These are phyloP conservation scores for Benincasa hispida DNA, from an alignment of 306 rosid species.

Conservation along the genomic window DNA sequence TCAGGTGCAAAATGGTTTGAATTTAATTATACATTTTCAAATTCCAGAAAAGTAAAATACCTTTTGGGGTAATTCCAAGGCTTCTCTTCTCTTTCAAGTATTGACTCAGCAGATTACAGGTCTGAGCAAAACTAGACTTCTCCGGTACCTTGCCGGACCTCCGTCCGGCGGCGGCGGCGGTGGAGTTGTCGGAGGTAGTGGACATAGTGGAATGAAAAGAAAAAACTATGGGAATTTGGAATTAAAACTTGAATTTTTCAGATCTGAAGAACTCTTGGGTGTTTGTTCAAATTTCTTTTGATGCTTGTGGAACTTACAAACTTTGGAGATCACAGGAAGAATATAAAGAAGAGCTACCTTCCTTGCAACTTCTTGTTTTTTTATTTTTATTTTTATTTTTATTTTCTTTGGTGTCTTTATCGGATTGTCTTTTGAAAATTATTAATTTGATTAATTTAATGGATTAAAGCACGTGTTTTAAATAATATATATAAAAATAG, in stretches of 20 bases:
- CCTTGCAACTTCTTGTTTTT: conserved; percentile 13
- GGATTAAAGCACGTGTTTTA: conserved; percentile 55
- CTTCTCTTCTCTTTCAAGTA: conserved; percentile 65
- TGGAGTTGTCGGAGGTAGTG: conserved; percentile 10
- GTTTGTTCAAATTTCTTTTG: not conserved
- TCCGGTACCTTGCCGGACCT: conserved; percentile 33
- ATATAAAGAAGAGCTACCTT: conserved; percentile 5
- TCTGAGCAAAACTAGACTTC: conserved; percentile 56
- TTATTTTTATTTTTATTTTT: not conserved
- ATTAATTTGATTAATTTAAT: not conserved
- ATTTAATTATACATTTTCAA: not conserved
- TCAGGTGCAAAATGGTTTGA: not conserved
- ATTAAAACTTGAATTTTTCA: not conserved
- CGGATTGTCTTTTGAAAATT: not conserved
- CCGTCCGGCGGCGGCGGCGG: conserved; percentile 16
- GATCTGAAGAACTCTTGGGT: not conserved
- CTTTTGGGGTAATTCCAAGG: conserved; percentile 14
- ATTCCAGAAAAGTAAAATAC: not conserved
- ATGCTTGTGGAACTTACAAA: not conserved
- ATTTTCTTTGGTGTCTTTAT: not conserved
- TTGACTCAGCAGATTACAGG: conserved; percentile 54
- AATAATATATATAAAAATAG: not conserved
- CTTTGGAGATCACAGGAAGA: not conserved
- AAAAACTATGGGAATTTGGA: not conserved
- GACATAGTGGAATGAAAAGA: not conserved